Conservation (phyloP, 192 early-diverging fungal genomes). For the Linnemannia zychae region DNA sequence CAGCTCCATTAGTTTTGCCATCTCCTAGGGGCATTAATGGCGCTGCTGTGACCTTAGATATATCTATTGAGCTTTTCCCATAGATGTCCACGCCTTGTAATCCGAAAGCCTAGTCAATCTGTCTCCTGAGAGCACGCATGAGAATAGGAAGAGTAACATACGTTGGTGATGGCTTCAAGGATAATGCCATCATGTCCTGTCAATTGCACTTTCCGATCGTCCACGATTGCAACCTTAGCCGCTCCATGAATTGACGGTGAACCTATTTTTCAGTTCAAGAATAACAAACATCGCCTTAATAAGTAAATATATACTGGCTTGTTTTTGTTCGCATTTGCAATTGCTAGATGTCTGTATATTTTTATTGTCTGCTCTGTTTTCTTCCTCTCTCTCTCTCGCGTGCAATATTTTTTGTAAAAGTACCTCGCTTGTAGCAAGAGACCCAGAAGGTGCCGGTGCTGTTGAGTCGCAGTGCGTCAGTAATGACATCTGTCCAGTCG, state of each 20-base stretch:
- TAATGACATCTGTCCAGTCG: constrained; percentile 64
- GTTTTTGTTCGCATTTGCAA: not conserved
- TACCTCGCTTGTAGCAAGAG: constrained; percentile 64
- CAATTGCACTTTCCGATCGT: constrained; percentile 39
- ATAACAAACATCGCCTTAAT: not conserved
- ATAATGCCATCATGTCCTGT: constrained; percentile 58
- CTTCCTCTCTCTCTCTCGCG: not conserved
- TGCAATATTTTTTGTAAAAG: not conserved
- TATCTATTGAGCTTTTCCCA: no score
- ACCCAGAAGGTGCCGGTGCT: constrained; percentile 63
- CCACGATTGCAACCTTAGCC: constrained; percentile 45
- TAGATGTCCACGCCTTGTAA: no score
- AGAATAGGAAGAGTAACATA: constrained; percentile 23
- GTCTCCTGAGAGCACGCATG: not conserved
- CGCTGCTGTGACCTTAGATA: no score
- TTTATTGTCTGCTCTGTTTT: no score
- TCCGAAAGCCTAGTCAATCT: no score
- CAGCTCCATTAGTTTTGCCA: no score
- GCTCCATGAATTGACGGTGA: constrained; percentile 60
- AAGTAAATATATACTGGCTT: no score
- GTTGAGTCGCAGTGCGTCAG: constrained; percentile 54
- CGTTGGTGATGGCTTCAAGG: constrained; percentile 57
- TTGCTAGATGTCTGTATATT: not conserved
- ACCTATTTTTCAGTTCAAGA: constrained; percentile 25
- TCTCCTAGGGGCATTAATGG: no score